These are phyloP conservation scores for Boeremia exigua DNA, from an alignment of 2,329 filamentous ascomycete genomes.

Conservation along the genomic window DNA sequence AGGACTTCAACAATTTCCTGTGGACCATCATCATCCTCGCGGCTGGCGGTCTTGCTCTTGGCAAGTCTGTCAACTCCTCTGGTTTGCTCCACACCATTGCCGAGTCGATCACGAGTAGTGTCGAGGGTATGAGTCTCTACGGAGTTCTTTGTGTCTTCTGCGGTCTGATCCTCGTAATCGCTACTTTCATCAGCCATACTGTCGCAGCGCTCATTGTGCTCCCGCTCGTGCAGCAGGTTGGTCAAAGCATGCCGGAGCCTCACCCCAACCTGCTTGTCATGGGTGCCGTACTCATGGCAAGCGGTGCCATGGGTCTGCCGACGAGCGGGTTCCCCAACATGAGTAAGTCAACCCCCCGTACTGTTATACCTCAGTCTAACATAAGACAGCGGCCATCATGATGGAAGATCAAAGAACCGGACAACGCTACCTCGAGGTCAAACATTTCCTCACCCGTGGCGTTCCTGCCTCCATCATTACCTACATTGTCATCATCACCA, in stretches of 20 bases:
- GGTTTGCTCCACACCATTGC: constrained; percentile 91
- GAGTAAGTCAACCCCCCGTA: constrained; percentile 72
- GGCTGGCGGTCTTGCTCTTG: constrained; percentile 87
- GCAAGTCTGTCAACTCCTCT: constrained; percentile 92
- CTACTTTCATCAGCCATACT: constrained; percentile 97
- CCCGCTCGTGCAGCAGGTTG: constrained; percentile 87
- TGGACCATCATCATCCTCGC: constrained; percentile 99
- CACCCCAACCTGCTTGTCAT: constrained; percentile 96
- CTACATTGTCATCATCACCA: constrained; percentile 79
- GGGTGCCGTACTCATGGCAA: constrained; percentile 94
- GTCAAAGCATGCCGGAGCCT: constrained; percentile 80
- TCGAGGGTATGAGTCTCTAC: constrained; percentile 83
- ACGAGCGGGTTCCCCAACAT: constrained; percentile 98
- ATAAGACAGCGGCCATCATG: constrained; percentile 85
- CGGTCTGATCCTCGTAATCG: constrained; percentile 83
- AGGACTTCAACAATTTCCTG: constrained; percentile 99
- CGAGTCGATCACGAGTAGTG: constrained; percentile 71
- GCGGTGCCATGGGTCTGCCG: constrained; percentile 94
- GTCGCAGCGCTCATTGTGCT: constrained; percentile 95
- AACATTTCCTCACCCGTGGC: constrained; percentile 93
- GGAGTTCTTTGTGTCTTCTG: constrained; percentile 86
- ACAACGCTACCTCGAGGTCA: constrained; percentile 87
- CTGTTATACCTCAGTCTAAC: constrained; percentile 19
- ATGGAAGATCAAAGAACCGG: constrained; percentile 94
- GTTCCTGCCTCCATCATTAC: constrained; percentile 85